A percentile compares a stretch with the other conserved stretches of the same genome.
These are phyloP conservation scores for Cyathus striatus DNA, from an alignment of 768 basidiomycete genomes.

Conservation along the genomic window DNA sequence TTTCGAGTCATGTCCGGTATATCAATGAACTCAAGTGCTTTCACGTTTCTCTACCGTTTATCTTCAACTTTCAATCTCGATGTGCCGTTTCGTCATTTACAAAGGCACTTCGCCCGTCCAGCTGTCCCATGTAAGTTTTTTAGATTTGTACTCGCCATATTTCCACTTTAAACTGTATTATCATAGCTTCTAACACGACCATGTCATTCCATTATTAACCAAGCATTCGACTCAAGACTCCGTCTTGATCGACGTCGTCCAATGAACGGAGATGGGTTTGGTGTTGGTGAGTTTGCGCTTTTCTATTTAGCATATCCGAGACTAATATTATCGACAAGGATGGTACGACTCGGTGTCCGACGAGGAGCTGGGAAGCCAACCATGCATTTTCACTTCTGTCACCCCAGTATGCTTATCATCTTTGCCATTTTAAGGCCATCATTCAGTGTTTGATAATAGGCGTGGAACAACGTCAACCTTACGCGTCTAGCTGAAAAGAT, in stretches of 20 bases:
- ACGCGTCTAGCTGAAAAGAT: conserved; percentile 95
- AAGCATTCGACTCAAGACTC: conserved; percentile 92
- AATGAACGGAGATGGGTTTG: conserved; percentile 96
- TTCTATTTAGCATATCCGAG: background rate
- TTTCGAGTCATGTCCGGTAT: conserved; percentile 6
- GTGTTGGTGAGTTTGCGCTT: conserved; percentile 63
- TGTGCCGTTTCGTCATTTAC: conserved; percentile 94
- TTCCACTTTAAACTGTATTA: conserved; percentile 3
- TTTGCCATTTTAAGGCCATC: background rate
- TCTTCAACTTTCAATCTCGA: conserved; percentile 17
- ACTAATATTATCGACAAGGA: conserved; percentile 34
- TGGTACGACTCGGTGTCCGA: conserved; percentile 92
- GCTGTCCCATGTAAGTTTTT: conserved; percentile 66
- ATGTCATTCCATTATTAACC: conserved; percentile 94
- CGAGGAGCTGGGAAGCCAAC: conserved; percentile 78
- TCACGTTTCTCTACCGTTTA: conserved; percentile 1
- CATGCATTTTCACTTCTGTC: conserved; percentile 94
- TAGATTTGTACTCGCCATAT: conserved; percentile 2
- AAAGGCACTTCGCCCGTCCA: conserved; percentile 93
- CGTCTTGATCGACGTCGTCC: conserved; percentile 76
- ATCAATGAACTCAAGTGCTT: conserved; percentile 1
- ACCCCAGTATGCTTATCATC: conserved; percentile 60
- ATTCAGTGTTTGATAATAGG: conserved; percentile 36
- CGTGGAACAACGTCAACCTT: conserved; percentile 96
- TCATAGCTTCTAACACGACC: conserved; percentile 83